Percentiles rank a stretch among this genome's conserved stretches.
These are phyloP conservation scores for Fusarium proliferatum DNA, from an alignment of 2,329 filamentous ascomycete genomes.

Conservation along the genomic window DNA sequence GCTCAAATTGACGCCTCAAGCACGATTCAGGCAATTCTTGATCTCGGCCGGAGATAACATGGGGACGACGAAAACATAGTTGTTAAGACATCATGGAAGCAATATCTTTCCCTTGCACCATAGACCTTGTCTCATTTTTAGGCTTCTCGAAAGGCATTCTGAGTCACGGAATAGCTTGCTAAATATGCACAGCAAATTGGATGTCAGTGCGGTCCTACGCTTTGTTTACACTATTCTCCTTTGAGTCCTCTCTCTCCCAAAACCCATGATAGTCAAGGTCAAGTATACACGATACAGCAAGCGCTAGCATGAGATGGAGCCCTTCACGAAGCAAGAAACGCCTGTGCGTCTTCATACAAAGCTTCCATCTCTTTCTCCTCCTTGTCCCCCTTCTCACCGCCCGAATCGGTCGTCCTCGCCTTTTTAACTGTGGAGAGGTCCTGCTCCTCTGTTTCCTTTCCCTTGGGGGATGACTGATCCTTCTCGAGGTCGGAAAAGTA, in stretches of 20 bases:
- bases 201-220: not conserved
- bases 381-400: not conserved
- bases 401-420: not conserved
- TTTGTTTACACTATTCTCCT: not conserved
- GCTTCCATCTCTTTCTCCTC: not conserved
- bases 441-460: no score
- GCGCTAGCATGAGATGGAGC: not conserved
- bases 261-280: not conserved
- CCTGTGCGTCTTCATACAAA: not conserved
- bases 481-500: not conserved
- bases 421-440: not conserved
- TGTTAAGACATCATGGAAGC: not conserved
- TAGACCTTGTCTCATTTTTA: not conserved
- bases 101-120: not conserved
- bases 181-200: not conserved
- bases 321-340: rapidly evolving
- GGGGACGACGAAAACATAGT: not conserved
- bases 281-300: not conserved
- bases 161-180: not conserved
- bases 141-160: not conserved
- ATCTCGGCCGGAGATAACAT: not conserved
- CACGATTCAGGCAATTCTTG: conserved; percentile 7
- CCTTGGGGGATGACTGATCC: not conserved
- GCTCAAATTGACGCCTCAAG: not conserved
- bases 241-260: not conserved